Evolutionary conservation across 768 basidiomycete species (phyloP).

Genomic region (Chlorophyllum brunneum): DNA sequence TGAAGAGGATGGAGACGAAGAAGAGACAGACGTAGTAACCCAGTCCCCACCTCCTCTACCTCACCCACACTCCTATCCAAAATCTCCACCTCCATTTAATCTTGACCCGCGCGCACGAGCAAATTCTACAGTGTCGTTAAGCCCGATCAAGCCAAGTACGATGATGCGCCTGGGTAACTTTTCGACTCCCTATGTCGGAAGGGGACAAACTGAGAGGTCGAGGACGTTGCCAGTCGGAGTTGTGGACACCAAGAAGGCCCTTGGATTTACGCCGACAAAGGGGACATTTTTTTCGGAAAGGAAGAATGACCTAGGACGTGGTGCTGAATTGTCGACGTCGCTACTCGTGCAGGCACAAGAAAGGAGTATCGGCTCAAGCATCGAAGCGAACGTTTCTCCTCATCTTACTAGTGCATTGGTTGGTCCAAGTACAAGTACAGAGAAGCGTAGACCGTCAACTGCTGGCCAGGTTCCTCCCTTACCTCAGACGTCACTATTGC

Average conservation of each 20-base stretch:
- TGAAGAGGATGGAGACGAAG: conserved; percentile 33
- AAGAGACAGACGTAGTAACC: conserved; percentile 25
- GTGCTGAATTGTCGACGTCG: conserved; percentile 28
- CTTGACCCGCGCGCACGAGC: conserved; percentile 34
- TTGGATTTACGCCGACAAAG: conserved; percentile 46
- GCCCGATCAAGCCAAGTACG: conserved; percentile 30
- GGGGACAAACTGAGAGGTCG: conserved; percentile 28
- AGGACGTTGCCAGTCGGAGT: conserved; percentile 23
- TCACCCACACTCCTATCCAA: neutral
- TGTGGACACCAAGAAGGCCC: conserved; percentile 41
- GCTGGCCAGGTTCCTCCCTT: conserved; percentile 25
- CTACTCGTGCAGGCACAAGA: conserved; percentile 1
- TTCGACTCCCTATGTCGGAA: conserved; percentile 62
- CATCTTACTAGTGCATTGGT: conserved; percentile 1
- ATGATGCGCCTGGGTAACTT: conserved; percentile 67
- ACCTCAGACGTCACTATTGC: conserved; percentile 25
- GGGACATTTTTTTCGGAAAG: conserved; percentile 45
- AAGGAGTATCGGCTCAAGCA: neutral
- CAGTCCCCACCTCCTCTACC: conserved; percentile 16
- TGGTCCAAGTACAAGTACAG: conserved; percentile 3
- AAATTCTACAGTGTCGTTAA: conserved; percentile 29
- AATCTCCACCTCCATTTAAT: conserved; percentile 20
- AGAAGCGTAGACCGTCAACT: conserved; percentile 22
- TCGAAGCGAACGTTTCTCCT: neutral
- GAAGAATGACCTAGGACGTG: conserved; percentile 34